Evolutionary conservation across 768 basidiomycete species (phyloP), one percentile per base, ranked within the genome.

Genomic region (Lactifluus pinguis): DNA sequence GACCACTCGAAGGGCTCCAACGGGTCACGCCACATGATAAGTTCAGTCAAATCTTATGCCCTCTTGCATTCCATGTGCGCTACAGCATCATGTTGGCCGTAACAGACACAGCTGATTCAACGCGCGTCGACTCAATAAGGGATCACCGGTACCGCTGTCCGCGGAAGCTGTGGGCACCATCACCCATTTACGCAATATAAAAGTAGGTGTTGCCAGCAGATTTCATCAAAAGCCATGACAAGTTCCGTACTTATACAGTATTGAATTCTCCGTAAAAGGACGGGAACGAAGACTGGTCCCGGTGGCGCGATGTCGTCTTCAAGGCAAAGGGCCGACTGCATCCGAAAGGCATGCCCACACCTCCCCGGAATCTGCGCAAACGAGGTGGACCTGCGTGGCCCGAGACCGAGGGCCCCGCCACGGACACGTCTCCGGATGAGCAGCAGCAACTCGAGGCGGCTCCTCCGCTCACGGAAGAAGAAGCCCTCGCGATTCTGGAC

Each of bases 101-200:
- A 44, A 57, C 66, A 30, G 45, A 64, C 14, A 57, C 63, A 0
- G 68, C 60, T 10, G 70, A 70, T 51, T 54, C 42, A n/a, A 19
- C 49, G 9, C 50, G 17, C 11, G 25, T 32, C 25, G 15, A 25
- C n/a, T 17, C 57, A 21, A 21, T 25, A 39, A 25, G 84, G 86
- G 87, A 2, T 92, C 91, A 1, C 90, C 90, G 13, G 85, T 92
- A 0, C 84, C 86, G 0, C 76, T 95, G 15, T 89, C 89, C 4
- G 76, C 77, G 5, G 85, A 90, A 67, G 88, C 90, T 19, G 86
- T 90, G 7, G 80, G 77, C 1, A 76, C 92, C n/a, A 93, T 95
- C 68, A 87, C 83, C 13, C 77, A 80, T 21, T 71, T 95, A 58
- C 80, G 92, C 58, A 91, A 89, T 66, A 85, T 86, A 83, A 92